Conservation (phyloP, 768 basidiomycete genomes). For the Tylopilus vinaceipallidus region DNA sequence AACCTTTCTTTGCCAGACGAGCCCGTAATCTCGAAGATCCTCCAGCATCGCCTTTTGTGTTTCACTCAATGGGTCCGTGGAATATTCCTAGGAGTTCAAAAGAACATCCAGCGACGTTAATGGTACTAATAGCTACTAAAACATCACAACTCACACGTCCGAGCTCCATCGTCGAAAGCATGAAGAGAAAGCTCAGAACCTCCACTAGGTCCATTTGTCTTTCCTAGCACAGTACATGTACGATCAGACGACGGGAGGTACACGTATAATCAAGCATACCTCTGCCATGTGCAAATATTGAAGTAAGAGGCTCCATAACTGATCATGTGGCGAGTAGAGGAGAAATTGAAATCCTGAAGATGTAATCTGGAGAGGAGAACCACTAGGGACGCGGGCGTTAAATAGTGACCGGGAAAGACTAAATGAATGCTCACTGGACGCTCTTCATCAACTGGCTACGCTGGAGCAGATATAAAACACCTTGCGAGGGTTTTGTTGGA, state of each 20-base stretch:
- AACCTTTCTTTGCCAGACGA: conserved; percentile 82
- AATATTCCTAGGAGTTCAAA: conserved; percentile 69
- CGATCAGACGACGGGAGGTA: conserved; percentile 11
- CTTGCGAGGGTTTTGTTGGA: conserved; percentile 73
- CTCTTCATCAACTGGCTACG: conserved; percentile 85
- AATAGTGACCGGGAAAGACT: too few relatives aligned
- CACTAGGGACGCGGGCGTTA: conserved; percentile 40
- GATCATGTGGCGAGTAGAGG: conserved; percentile 89
- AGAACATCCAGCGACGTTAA: conserved; percentile 36
- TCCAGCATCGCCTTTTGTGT: conserved; percentile 86
- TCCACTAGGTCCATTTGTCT: conserved; percentile 91
- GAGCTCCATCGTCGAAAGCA: conserved; percentile 95
- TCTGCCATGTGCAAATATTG: conserved; percentile 87
- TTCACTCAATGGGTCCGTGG: conserved; percentile 72
- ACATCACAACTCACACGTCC: conserved; percentile 59
- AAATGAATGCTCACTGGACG: conserved; percentile 48
- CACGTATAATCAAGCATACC: conserved; percentile 40
- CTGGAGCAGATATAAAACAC: conserved; percentile 80
- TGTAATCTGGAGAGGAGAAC: conserved; percentile 74
- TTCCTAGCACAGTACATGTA: conserved; percentile 48
- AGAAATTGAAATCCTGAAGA: conserved; percentile 96
- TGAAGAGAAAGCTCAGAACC: conserved; percentile 91
- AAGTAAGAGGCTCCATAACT: conserved; percentile 91
- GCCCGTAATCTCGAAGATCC: conserved; percentile 92
- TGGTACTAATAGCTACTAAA: background rate